Conservation (phyloP, 1,139 yeast genomes). For the Saccharomyces hybrid region DNA sequence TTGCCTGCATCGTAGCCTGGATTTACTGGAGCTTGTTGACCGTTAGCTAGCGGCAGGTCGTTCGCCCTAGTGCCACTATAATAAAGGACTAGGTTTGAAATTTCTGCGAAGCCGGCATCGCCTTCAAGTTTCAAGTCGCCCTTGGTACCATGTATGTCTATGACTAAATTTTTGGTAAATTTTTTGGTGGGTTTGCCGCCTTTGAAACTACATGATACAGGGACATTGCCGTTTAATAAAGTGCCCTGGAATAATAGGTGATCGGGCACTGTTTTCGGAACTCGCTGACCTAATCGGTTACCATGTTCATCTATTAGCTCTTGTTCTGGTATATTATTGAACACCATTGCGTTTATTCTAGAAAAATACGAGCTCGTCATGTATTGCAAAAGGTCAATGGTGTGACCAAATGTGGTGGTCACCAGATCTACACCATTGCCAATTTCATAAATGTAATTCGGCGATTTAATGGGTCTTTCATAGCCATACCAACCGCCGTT, state of each 20-base stretch:
- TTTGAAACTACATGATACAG: slow-evolving; percentile 26
- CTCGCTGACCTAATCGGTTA: slow-evolving; percentile 13
- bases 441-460: slow-evolving; percentile 21
- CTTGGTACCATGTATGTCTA: slow-evolving; percentile 29
- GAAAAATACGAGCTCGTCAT: slow-evolving; percentile 26
- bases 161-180: slow-evolving; percentile 26
- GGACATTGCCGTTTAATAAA: slow-evolving; percentile 21
- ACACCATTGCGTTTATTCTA: slow-evolving; percentile 22
- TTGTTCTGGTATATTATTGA: slow-evolving; percentile 25
- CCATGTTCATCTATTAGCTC: slow-evolving; percentile 22
- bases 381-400: slow-evolving; percentile 25
- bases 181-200: slow-evolving; percentile 29
- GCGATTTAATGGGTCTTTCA: slow-evolving; percentile 22
- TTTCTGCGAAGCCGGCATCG: slow-evolving; percentile 30
- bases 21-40: slow-evolving; percentile 1
- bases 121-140: slow-evolving; percentile 29
- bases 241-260: slow-evolving; percentile 27
- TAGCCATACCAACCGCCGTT: slow-evolving; percentile 30
- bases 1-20: slow-evolving; percentile 16
- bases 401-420: slow-evolving; percentile 25
- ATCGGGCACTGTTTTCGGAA: slow-evolving; percentile 23
- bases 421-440: slow-evolving; percentile 24
- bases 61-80: slow-evolving; percentile 23
- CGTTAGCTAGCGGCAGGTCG: slow-evolving; percentile 10
- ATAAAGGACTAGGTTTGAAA: slow-evolving; percentile 25